A percentile compares a stretch with the other conserved stretches of the same genome.
These are phyloP conservation scores for Paecilomyces formosus DNA, from an alignment of 2,329 filamentous ascomycete species.

Conservation along the genomic window DNA sequence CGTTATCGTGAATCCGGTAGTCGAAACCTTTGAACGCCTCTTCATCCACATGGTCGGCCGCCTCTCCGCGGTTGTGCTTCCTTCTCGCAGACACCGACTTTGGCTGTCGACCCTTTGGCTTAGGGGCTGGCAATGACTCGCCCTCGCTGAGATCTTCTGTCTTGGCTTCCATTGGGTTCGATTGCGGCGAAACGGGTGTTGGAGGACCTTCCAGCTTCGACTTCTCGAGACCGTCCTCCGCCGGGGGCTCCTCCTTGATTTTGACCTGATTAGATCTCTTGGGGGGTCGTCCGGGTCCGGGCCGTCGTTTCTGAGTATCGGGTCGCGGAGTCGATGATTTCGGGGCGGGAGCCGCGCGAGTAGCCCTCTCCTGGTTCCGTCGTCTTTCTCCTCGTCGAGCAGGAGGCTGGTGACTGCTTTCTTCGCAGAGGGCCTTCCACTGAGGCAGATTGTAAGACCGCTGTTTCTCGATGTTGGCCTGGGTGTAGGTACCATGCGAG, in stretches of 20 bases:
- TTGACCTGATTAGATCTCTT: slow-evolving; percentile 31
- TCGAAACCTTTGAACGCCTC: slow-evolving; percentile 85
- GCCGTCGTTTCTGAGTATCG: slow-evolving; percentile 40
- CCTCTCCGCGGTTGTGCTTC: slow-evolving; percentile 75
- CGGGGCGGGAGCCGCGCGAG: slow-evolving; percentile 28
- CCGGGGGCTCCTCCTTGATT: slow-evolving; percentile 28
- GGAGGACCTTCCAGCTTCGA: slow-evolving; percentile 41
- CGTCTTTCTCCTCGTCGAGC: slow-evolving; percentile 65
- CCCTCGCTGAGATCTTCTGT: slow-evolving; percentile 46
- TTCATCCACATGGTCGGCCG: slow-evolving; percentile 75
- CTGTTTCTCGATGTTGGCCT: slow-evolving; percentile 94
- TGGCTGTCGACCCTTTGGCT: slow-evolving; percentile 50
- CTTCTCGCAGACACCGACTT: slow-evolving; percentile 77
- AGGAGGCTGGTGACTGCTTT: slow-evolving; percentile 92
- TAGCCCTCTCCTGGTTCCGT: slow-evolving; percentile 41
- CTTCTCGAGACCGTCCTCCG: slow-evolving; percentile 29
- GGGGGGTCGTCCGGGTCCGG: slow-evolving; percentile 28
- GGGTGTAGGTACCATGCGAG: slow-evolving; percentile 87
- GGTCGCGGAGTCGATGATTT: slow-evolving; percentile 28
- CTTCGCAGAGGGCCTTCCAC: slow-evolving; percentile 88
- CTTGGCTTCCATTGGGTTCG: slow-evolving; percentile 48
- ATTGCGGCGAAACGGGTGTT: slow-evolving; percentile 46
- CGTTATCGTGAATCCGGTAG: slow-evolving; percentile 73
- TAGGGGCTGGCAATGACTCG: slow-evolving; percentile 32
- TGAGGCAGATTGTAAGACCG: slow-evolving; percentile 94